Percentiles rank a stretch among this genome's conserved stretches.
These are phyloP conservation scores for Fusarium dlaminii DNA, from an alignment of 2,329 filamentous ascomycete species.

Conservation along the genomic window DNA sequence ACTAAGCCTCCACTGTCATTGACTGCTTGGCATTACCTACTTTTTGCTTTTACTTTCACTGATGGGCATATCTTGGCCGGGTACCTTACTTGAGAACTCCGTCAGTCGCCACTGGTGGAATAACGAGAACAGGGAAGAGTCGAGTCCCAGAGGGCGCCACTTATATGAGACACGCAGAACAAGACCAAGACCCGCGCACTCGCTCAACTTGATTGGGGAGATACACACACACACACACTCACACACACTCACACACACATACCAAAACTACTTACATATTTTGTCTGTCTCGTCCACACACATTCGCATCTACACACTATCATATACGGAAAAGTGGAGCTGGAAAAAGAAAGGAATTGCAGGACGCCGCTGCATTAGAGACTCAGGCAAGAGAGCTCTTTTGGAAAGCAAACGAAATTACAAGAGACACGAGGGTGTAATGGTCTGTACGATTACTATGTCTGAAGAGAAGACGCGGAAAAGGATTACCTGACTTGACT, in stretches of 20 bases:
- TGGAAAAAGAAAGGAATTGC: constrained; percentile 20
- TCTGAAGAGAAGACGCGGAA: constrained; percentile 6
- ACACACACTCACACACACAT: constrained; percentile 5
- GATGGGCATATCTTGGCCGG: constrained; percentile 15
- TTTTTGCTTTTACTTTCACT: background rate
- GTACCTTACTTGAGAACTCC: constrained; percentile 37
- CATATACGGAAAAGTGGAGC: constrained; percentile 22
- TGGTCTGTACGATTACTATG: constrained; percentile 32
- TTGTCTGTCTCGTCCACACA: constrained; percentile 30
- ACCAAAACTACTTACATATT: constrained; percentile 20
- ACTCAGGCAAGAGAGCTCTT: constrained; percentile 8
- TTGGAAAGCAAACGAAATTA: constrained; percentile 14
- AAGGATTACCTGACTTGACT: background rate
- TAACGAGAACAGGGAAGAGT: constrained; percentile 17
- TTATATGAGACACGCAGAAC: constrained; percentile 37
- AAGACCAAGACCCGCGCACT: constrained; percentile 12
- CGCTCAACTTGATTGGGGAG: background rate
- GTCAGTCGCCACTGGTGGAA: constrained; percentile 10
- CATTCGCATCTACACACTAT: constrained; percentile 30
- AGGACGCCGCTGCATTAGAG: constrained; percentile 10
- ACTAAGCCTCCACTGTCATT: constrained; percentile 34
- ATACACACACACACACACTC: constrained; percentile 11
- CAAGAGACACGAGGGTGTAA: constrained; percentile 18
- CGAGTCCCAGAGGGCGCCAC: constrained; percentile 16
- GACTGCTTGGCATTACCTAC: background rate